Base-by-base conservation (phyloP, 169 alveolate genomes). In the Babesia ovata region DNA sequence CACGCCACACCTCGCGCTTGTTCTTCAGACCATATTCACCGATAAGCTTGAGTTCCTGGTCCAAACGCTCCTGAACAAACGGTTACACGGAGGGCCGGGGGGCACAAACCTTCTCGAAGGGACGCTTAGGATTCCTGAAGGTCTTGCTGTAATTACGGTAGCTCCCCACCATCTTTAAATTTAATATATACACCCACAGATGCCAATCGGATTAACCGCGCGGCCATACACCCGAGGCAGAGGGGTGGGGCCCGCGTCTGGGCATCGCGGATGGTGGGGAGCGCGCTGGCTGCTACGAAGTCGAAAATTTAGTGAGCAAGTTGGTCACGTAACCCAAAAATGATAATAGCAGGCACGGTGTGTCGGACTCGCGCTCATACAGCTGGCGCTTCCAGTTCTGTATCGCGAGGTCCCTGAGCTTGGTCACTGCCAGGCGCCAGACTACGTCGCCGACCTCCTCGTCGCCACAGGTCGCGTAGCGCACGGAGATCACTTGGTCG, bases 1-100 rank as follows among this genome's bases (percentile, higher is more conserved):
- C 99, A 82, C 99, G 91, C 99, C 99, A 96, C 72, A 96, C 99
- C 90, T 98, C 99, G 77, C 99, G 96, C 96, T 98, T 98, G 95
- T 97, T 97, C 93, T 97, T 97, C 65, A 98, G 91, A 61, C 99
- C 99, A 87, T 97, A 98, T 82, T 97, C 98, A 53, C 99, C 99
- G 86, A 98, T 92, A 86, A 97, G 93, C 91, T 95, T 94, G 91
- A 98, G 84, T 91, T 98, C 99, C 58, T 88, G 93, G 79, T 94
- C 97, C 85, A 95, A 78, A 74, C 98, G 97, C 73, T 96, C 98
- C 97, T 93, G 92, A 13, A 50, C 29, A 33, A 22, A 17, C 21
- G 16, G 26, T 42, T 36, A 42, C 63, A 14, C 21, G 24, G 24
- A 19, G 29, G 16, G 70, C 49, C 57, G 49, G 28, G 16, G 45